These are phyloP conservation scores for Beta vulgaris DNA, from an alignment of 148 eudicot species.

Conservation along the genomic window DNA sequence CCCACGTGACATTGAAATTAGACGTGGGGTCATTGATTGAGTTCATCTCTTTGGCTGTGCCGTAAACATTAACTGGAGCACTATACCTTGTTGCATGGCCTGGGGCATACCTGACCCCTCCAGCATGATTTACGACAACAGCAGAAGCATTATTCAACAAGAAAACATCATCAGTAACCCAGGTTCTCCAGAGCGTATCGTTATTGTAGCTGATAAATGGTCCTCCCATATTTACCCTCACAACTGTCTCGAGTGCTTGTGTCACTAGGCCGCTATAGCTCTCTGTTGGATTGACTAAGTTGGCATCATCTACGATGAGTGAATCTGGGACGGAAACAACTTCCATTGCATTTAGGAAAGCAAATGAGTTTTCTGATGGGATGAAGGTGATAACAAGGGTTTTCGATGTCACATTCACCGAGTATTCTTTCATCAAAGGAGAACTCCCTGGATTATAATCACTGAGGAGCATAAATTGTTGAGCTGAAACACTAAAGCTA, in stretches of 20 bases:
- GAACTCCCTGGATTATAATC: slow-evolving; percentile 43
- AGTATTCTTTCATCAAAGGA: slow-evolving; percentile 57
- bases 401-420: slow-evolving; percentile 50
- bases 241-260: slow-evolving; percentile 71
- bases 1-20: slow-evolving; percentile 85
- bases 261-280: slow-evolving; percentile 40
- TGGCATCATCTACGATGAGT: slow-evolving; percentile 61
- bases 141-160: slow-evolving; percentile 39
- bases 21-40: slow-evolving; percentile 48
- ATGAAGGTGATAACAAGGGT: slow-evolving; percentile 53
- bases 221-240: slow-evolving; percentile 92
- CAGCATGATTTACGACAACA: slow-evolving; percentile 26
- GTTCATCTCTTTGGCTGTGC: slow-evolving; percentile 65
- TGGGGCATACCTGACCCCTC: slow-evolving; percentile 48
- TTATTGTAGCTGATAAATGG: slow-evolving; percentile 42
- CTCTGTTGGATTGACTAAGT: slow-evolving; percentile 29
- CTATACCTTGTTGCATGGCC: slow-evolving; percentile 52
- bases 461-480: slow-evolving; percentile 48
- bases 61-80: slow-evolving; percentile 80
- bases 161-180: slow-evolving; percentile 63
- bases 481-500: slow-evolving; percentile 59
- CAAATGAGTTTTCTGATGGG: slow-evolving; percentile 57
- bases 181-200: slow-evolving; percentile 72
- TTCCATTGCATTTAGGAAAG: slow-evolving; percentile 76
- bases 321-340: slow-evolving; percentile 73